Base-by-base conservation (phyloP, 805 yeast genomes). In the Candida suzukii region DNA sequence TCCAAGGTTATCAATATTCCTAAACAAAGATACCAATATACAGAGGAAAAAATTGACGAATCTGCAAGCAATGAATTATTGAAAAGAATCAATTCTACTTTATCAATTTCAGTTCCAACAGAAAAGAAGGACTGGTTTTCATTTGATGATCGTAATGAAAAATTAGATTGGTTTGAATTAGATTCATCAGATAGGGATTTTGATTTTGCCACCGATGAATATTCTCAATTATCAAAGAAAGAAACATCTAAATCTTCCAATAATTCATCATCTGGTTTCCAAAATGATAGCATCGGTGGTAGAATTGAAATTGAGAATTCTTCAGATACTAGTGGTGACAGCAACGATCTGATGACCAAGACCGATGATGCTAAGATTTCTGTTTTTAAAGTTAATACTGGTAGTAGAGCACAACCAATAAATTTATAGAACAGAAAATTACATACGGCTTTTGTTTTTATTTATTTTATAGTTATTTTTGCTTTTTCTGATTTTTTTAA, bases 71-170 rank as follows among this genome's bases (percentile, higher is more conserved):
- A 21, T 25, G 11, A 11, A 13, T n/a, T 21, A 27, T 9, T n/a
- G 4, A 33, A 21, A 7, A 12, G n/a, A 21, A 19, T 16, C 2
- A 22, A 19, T 47, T 22, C 37, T 4, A 26, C 19, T 13, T n/a
- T 37, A 1, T 63, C 70, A 0, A 51, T 56, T 4, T 67, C 71
- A 7, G 70, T 62, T 9, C 71, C 71, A 5, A 52, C 59, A 7
- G 49, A 54, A 36, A 57, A 57, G 25, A 25, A 6, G 12, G 32
- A 42, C 9, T 43, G 46, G 46, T 43, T 38, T 38, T 42, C 30
- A 18, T 22, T 29, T 3, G 39, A 41, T 13, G 24, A 40, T 16
- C 37, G 43, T 3, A 48, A 42, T 18, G 16, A 14, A 3, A 35
- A 35, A n/a, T 8, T 22, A n/a, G 25, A 35, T 35, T 22, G 37